Conservation (phyloP, 2,329 filamentous ascomycete species). For the Fusarium avenaceum region DNA sequence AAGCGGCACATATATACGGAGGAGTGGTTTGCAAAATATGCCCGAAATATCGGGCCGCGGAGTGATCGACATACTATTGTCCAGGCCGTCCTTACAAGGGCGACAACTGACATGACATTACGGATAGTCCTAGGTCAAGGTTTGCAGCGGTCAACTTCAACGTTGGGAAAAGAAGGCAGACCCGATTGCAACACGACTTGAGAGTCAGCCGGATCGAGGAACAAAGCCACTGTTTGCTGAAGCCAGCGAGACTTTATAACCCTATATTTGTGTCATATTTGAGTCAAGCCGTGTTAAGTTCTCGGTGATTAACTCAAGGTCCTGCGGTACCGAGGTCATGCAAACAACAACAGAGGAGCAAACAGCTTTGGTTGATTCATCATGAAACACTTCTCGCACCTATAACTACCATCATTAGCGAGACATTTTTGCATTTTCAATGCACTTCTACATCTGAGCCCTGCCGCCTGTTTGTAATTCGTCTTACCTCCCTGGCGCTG, state of each 20-base stretch:
- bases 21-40: constrained; percentile 6
- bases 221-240: background rate
- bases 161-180: constrained; percentile 4
- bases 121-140: constrained; percentile 17
- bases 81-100: constrained; percentile 31
- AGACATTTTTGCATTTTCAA: constrained; percentile 11
- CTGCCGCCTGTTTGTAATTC: constrained; percentile 29
- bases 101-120: constrained; percentile 16
- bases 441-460: constrained; percentile 14
- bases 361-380: constrained; percentile 22
- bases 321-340: constrained; percentile 9
- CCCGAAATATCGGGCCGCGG: constrained; percentile 16
- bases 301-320: constrained; percentile 13
- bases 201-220: constrained; percentile 16
- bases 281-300: background rate
- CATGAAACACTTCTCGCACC: constrained; percentile 33
- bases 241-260: background rate
- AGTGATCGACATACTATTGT: constrained; percentile 27
- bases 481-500: constrained; percentile 16
- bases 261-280: background rate
- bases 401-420: constrained; percentile 3
- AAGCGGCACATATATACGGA: constrained; percentile 2
- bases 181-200: constrained; percentile 20
- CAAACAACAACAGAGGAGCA: constrained; percentile 19
- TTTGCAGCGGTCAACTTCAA: constrained; percentile 24